These are phyloP conservation scores for Colletotrichum truncatum DNA, from an alignment of 2,329 filamentous ascomycete species.

Conservation along the genomic window DNA sequence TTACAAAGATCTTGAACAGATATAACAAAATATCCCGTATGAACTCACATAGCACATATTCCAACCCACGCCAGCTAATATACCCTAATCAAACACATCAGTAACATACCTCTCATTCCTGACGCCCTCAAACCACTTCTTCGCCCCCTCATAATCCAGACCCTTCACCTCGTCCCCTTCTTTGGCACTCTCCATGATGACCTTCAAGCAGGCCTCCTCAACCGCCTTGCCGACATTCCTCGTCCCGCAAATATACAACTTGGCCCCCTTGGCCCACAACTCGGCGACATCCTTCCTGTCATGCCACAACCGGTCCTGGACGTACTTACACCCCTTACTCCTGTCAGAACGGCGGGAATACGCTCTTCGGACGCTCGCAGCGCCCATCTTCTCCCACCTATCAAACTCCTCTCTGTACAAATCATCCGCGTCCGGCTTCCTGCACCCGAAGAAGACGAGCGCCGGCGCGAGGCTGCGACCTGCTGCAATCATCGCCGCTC, in stretches of 20 bases:
- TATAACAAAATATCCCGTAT: too few species aligned
- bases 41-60: too few species aligned
- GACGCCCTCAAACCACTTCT: conserved; percentile 58
- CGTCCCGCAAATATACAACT: conserved; percentile 70
- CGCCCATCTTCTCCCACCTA: conserved; percentile 55
- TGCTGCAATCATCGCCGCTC: conserved; percentile 51
- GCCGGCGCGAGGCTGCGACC: conserved; percentile 48
- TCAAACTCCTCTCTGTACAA: conserved; percentile 54
- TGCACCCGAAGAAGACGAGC: conserved; percentile 61
- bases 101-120: conserved; percentile 66
- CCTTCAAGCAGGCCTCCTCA: conserved; percentile 39
- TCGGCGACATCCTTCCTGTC: conserved; percentile 40
- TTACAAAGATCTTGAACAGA: too few species aligned
- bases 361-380: conserved; percentile 67
- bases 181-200: conserved; percentile 33
- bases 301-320: conserved; percentile 53
- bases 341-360: conserved; percentile 53
- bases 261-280: conserved; percentile 51
- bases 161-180: conserved; percentile 34
- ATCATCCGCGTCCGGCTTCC: conserved; percentile 50
- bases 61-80: too few species aligned
- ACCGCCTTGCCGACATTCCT: conserved; percentile 52
- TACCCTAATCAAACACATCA: conserved; percentile 69
- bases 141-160: conserved; percentile 49
- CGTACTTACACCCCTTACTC: conserved; percentile 58